Base-by-base conservation (phyloP, 1,284 basidiomycete species). In the Hymenochaete sp. region DNA sequence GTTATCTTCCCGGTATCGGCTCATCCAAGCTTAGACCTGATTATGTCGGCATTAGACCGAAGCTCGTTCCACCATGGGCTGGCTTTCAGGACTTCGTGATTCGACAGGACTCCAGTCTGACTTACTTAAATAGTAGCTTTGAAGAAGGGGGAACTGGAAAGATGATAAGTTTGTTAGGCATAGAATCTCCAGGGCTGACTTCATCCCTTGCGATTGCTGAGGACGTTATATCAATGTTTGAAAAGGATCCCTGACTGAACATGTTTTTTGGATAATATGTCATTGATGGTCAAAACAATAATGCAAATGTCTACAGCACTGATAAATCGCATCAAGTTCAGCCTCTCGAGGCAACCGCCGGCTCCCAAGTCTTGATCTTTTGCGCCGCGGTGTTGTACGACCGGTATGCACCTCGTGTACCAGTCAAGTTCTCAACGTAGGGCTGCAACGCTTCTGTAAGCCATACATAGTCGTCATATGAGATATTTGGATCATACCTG, bases 21-120 rank as follows among this genome's bases (percentile, higher is more conserved):
- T 58, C 74, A 2, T 70, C 79, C 6, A 79, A 80, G 0, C 70
- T 98, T 43, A 70, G 76, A 49, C 83, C 91, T 2, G 93, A 96
- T 62, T 98, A 97, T 60, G 82, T 84, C 18, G 95, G 95, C 2
- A 79, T 98, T 53, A 72, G 95, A 47, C 92, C 95, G 3, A 98
- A 98, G 62, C 68, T 97, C 11, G 77, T 79, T 4, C 74, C 78
- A 1, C 87, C 88, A 1, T 69, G 71, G 9, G 73, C 72, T 4
- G 82, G 81, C 1, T 95, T 97, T 60, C 79, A 83, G 53, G 95
- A 98, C 60, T 98, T 98, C 59, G 60, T 78, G 22, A 66, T 89
- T 59, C 67, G 78, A 43, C 68, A 61, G 39, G 75, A 85, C 58
- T 69, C 72, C 53, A 61, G 61, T 4, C 60, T 63, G 10, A 53